These are phyloP conservation scores for Teratosphaeriaceae sp. DNA, from an alignment of 2,329 filamentous ascomycete species.

Conservation along the genomic window DNA sequence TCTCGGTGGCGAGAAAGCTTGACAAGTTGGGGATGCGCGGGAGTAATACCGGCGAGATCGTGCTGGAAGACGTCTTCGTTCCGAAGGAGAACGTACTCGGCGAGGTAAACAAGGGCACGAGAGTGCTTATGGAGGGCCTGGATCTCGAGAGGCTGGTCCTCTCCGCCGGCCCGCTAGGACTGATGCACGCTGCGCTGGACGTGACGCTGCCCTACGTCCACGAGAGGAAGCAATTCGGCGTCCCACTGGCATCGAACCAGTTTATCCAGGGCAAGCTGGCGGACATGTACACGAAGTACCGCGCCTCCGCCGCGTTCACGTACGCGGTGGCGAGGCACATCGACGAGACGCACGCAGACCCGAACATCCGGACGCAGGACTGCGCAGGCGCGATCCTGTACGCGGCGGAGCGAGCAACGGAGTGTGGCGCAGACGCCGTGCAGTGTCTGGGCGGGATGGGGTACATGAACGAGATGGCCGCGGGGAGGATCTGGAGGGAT, in stretches of 20 bases:
- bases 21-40: conserved; percentile 99
- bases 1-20: conserved; percentile 81
- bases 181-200: conserved; percentile 91
- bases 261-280: conserved; percentile 87
- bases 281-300: conserved; percentile 95
- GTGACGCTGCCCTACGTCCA: conserved; percentile 84
- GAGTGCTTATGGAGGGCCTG: conserved; percentile 91
- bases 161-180: conserved; percentile 79
- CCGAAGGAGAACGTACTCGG: conserved; percentile 77
- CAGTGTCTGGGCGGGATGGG: conserved; percentile 94
- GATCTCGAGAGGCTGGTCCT: conserved; percentile 91
- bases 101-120: conserved; percentile 70
- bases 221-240: conserved; percentile 79
- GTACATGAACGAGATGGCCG: conserved; percentile 91
- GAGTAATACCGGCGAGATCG: conserved; percentile 89
- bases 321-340: conserved; percentile 74
- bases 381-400: conserved; percentile 93
- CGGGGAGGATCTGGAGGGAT: conserved; percentile 73
- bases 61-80: conserved; percentile 88
- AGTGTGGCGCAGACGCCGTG: conserved; percentile 79
- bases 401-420: conserved; percentile 82
- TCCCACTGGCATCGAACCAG: conserved; percentile 85
- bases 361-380: conserved; percentile 71
- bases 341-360: conserved; percentile 51
- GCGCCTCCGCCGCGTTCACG: conserved; percentile 78